Conservation (phyloP, 345 rosid genomes). For the Reutealis trisperma region DNA sequence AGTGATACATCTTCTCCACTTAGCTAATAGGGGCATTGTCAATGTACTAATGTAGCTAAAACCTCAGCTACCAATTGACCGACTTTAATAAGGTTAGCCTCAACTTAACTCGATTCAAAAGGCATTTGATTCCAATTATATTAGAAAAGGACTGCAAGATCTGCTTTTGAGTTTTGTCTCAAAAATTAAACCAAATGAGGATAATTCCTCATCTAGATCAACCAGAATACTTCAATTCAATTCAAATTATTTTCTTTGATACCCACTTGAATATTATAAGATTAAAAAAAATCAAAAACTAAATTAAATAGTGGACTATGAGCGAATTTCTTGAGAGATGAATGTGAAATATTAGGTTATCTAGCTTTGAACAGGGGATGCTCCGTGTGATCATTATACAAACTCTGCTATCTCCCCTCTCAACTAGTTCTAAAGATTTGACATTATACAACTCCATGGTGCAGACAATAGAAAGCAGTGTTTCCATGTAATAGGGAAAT, state of each 20-base stretch:
- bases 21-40: neutral
- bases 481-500: neutral
- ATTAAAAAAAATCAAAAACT: neutral
- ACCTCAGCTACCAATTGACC: neutral
- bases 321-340: slow-evolving; percentile 1
- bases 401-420: neutral
- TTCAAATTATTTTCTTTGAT: neutral
- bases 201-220: neutral
- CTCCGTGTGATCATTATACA: too few relatives aligned
- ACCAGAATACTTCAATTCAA: neutral
- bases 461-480: neutral
- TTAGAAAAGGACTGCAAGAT: neutral
- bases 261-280: neutral
- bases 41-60: neutral
- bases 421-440: too few relatives aligned
- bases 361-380: neutral
- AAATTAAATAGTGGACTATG: neutral
- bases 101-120: neutral
- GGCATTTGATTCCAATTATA: neutral
- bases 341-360: neutral
- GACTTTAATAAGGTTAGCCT: neutral
- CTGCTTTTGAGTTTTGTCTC: neutral
- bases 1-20: neutral
- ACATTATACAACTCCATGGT: too few relatives aligned
- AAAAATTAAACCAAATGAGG: neutral